Conservation (phyloP, 768 basidiomycete genomes). For the Suillus luteus region DNA sequence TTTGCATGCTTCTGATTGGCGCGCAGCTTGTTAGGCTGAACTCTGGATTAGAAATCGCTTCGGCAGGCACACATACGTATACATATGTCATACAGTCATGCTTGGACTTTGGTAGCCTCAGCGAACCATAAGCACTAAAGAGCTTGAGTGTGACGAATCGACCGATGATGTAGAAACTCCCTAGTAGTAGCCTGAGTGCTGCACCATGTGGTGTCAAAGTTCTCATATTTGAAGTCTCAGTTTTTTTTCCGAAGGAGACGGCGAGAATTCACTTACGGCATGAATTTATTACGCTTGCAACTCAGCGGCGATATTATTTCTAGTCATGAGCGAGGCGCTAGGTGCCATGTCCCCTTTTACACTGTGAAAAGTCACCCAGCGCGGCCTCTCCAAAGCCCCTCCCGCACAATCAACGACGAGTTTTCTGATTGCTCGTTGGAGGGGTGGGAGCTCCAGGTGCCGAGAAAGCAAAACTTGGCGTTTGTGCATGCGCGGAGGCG, state of each 20-base stretch:
- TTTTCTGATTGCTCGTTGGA: background rate
- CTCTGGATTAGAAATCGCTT: background rate
- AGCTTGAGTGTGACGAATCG: background rate
- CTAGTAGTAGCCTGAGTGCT: background rate
- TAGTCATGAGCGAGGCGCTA: background rate
- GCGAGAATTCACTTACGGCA: background rate
- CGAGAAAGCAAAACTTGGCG: background rate
- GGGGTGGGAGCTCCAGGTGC: background rate
- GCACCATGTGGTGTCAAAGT: background rate
- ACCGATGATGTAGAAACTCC: background rate
- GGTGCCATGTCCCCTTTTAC: background rate
- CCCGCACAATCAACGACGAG: background rate
- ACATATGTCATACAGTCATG: too few relatives aligned
- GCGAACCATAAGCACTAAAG: background rate
- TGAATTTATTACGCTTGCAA: background rate
- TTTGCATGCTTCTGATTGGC: background rate
- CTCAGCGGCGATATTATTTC: background rate
- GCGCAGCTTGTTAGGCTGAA: background rate
- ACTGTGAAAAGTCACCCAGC: background rate
- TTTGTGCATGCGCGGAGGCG: background rate
- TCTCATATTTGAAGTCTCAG: background rate
- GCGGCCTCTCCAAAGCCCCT: too few relatives aligned
- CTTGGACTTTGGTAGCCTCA: background rate
- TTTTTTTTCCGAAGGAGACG: background rate
- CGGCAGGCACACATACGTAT: background rate